Percentiles rank a stretch among this genome's conserved stretches.
Evolutionary conservation across 352 stramenopile genomes (phyloP).

Genomic region (Poterioochromonas sp.): DNA sequence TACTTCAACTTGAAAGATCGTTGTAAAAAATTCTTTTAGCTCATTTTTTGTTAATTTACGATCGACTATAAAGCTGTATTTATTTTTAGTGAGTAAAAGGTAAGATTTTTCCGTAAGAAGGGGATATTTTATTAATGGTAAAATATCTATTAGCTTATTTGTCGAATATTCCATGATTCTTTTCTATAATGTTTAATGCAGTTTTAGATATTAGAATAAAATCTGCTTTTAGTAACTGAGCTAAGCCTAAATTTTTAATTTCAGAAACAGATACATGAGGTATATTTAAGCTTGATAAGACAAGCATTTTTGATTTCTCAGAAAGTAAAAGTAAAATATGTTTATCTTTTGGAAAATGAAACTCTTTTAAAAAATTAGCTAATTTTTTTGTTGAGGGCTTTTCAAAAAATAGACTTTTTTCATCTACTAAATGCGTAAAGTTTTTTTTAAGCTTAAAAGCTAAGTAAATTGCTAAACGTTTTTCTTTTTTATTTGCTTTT

Average conservation of each 20-base stretch:
- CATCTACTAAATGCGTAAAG: conserved; percentile 39
- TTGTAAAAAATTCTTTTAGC: conserved; percentile 43
- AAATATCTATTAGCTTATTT: not conserved
- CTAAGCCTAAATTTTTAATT: conserved; percentile 38
- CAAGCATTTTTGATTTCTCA: not conserved
- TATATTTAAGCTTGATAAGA: conserved; percentile 26
- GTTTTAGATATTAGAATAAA: conserved; percentile 41
- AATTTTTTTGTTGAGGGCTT: conserved; percentile 33
- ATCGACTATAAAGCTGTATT: conserved; percentile 38
- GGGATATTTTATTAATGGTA: conserved; percentile 30
- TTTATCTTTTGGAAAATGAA: conserved; percentile 38
- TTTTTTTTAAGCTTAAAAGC: conserved; percentile 38
- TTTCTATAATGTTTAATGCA: conserved; percentile 37
- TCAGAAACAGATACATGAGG: conserved; percentile 30
- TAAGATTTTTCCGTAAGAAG: conserved; percentile 34
- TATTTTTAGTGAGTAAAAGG: too few species aligned
- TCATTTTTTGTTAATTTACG: conserved; percentile 38
- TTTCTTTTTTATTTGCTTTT: conserved; percentile 45
- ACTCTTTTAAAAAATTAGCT: conserved; percentile 39
- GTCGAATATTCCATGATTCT: conserved; percentile 34
- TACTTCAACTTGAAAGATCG: conserved; percentile 36
- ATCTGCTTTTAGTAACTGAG: conserved; percentile 40
- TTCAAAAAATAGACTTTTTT: conserved; percentile 25
- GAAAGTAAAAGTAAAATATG: conserved; percentile 31
- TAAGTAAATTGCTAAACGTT: conserved; percentile 34